These are phyloP conservation scores for Geosmithia putterillii DNA, from an alignment of 2,329 filamentous ascomycete genomes.

Conservation along the genomic window DNA sequence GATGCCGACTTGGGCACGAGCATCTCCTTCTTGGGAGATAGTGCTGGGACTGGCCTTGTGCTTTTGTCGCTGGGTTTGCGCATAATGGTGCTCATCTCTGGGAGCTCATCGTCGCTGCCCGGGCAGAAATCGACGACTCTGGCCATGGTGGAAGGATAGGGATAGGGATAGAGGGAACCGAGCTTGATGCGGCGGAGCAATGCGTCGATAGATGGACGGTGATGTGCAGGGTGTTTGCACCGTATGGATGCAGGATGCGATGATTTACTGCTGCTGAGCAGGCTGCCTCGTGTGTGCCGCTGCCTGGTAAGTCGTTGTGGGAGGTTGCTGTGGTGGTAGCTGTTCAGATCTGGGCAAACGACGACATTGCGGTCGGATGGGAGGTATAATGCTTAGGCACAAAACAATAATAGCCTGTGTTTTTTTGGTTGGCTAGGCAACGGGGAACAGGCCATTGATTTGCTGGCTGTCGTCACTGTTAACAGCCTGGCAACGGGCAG, in stretches of 20 bases:
- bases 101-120: conserved; percentile 28
- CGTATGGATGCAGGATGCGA: neutral
- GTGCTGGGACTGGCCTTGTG: neutral
- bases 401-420: neutral
- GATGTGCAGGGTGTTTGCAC: neutral
- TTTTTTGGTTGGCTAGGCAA: neutral
- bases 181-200: neutral
- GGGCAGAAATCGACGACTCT: conserved; percentile 13
- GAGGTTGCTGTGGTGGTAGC: neutral
- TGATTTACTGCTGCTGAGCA: neutral
- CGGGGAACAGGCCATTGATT: neutral
- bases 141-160: conserved; percentile 10
- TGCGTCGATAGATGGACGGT: neutral
- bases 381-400: neutral
- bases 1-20: conserved; percentile 11
- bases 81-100: conserved; percentile 21
- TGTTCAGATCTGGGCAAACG: neutral
- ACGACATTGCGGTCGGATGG: neutral
- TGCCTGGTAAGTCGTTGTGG: neutral
- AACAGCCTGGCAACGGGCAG: too few species aligned
- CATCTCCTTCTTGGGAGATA: neutral
- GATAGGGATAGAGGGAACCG: neutral
- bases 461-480: neutral
- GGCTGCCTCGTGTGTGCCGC: neutral
- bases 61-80: conserved; percentile 6